A percentile compares a stretch with the other conserved stretches of the same genome.
Conservation (phyloP, 108 stramenopile genomes). For the Schizochytrium sp. region DNA sequence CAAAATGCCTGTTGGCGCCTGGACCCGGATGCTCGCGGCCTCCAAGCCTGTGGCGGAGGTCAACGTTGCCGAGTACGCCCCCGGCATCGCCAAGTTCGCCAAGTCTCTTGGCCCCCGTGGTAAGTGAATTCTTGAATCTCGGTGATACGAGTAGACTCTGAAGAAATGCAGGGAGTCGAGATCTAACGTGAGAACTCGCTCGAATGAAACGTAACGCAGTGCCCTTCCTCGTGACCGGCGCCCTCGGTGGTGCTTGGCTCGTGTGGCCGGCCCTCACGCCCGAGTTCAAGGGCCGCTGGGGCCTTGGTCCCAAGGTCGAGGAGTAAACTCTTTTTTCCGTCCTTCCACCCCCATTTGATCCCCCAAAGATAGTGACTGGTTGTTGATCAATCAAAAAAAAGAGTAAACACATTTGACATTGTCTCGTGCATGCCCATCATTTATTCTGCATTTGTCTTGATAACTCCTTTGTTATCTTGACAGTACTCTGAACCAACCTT, state of each 20-base stretch:
- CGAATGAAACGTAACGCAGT: not conserved
- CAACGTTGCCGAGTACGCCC: not conserved
- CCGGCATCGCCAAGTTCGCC: not conserved
- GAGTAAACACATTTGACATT: too few relatives aligned
- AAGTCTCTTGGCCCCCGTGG: not conserved
- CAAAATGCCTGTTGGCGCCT: not conserved
- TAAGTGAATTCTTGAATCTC: not conserved
- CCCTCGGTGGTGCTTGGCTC: not conserved
- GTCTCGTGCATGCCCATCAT: too few relatives aligned
- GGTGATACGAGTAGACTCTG: not conserved
- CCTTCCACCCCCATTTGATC: too few relatives aligned
- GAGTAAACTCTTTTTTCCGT: not conserved
- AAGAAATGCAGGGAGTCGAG: not conserved
- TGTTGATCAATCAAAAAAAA: too few relatives aligned
- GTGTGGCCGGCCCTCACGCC: slow-evolving; percentile 14
- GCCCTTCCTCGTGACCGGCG: not conserved
- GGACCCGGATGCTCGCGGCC: not conserved
- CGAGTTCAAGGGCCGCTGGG: slow-evolving; percentile 17
- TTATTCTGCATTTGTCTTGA: too few relatives aligned
- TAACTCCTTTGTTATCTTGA: too few relatives aligned
- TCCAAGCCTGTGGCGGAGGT: not conserved
- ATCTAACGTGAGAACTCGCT: not conserved
- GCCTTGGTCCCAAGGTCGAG: slow-evolving; percentile 10
- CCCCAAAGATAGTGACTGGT: too few relatives aligned
- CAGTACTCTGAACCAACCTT: too few relatives aligned